phyloP scores from a whole-genome alignment of 805 yeast species.

The Yarrowia osloensis region DNA sequence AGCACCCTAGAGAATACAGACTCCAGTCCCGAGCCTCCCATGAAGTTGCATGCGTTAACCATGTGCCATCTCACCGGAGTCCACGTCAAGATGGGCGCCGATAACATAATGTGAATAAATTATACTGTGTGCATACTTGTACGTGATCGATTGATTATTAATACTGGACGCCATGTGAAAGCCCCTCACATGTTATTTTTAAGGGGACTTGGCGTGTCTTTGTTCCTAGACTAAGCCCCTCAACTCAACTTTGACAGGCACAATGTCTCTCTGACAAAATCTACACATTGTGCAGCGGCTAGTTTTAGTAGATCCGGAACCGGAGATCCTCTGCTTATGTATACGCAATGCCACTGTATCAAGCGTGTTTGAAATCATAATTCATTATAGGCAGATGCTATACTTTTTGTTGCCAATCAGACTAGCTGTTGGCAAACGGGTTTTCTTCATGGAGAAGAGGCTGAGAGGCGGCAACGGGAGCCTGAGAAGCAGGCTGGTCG shows the following conservation, averaged over 20 bases:
- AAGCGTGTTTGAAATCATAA: neutral
- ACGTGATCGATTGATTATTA: neutral
- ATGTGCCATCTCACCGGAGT: conserved; percentile 18
- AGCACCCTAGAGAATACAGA: neutral
- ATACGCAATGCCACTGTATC: no score
- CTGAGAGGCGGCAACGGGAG: conserved; percentile 6
- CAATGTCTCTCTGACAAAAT: neutral
- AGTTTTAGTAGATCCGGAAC: neutral
- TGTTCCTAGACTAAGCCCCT: conserved; percentile 5
- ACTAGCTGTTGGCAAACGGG: conserved; percentile 17
- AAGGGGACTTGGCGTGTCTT: neutral
- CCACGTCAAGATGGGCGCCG: neutral
- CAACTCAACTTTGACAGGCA: neutral
- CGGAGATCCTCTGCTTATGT: neutral
- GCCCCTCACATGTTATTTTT: neutral
- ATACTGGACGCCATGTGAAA: neutral
- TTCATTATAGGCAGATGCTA: conserved; percentile 8
- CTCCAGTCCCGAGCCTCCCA: conserved; percentile 1
- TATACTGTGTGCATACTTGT: no score
- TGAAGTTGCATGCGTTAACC: conserved; percentile 1
- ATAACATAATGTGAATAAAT: neutral
- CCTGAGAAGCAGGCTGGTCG: conserved; percentile 39
- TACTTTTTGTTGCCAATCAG: neutral
- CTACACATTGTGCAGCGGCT: no score
- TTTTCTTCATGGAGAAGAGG: conserved; percentile 13